Conservation (phyloP, 202 grass and related monocot species). For the Alloteropsis angusta region DNA sequence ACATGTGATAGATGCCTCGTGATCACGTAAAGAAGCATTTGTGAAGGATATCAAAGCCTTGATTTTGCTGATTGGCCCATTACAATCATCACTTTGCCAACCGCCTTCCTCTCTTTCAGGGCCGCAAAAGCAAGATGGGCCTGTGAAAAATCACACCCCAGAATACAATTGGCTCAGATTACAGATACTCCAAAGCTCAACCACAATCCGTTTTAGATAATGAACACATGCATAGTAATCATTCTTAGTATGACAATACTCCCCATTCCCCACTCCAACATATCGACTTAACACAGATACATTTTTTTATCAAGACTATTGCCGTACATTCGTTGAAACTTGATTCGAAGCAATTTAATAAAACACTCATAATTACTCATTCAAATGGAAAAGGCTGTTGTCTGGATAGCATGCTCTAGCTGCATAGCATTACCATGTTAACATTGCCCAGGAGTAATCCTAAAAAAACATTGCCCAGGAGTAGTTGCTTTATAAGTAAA, state of each 20-base stretch:
- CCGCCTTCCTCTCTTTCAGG: constrained; percentile 72
- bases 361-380: background rate
- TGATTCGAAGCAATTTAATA: background rate
- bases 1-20: background rate
- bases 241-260: background rate
- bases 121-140: constrained; percentile 76
- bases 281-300: background rate
- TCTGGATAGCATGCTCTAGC: background rate
- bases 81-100: constrained; percentile 80
- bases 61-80: constrained; percentile 46
- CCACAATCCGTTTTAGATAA: background rate
- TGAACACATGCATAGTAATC: background rate
- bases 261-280: background rate
- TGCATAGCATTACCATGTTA: background rate
- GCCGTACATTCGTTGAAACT: background rate
- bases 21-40: background rate
- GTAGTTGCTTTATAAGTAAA: background rate
- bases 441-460: too few relatives aligned
- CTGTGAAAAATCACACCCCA: constrained; percentile 30
- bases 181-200: background rate
- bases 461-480: background rate
- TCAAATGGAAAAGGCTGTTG: background rate
- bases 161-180: background rate
- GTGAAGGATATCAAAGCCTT: constrained; percentile 40
- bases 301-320: background rate